A percentile compares a stretch with the other conserved stretches of the same genome.
phyloP scores from a whole-genome alignment of 2,329 filamentous ascomycete genomes.

The Dothiorella sarmentorum region DNA sequence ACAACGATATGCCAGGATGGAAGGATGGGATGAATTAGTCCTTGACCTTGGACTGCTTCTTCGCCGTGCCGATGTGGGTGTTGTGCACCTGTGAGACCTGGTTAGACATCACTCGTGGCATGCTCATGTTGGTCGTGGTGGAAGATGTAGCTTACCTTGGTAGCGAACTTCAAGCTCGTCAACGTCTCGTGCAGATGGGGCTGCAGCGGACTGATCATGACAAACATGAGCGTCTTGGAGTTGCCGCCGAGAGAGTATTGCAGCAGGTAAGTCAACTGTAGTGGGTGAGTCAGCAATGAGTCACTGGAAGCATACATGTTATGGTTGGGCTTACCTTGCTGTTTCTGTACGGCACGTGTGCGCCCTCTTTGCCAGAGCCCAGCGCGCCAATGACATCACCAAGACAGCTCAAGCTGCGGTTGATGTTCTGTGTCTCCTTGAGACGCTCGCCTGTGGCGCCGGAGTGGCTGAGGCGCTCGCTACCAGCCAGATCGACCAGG shows the following conservation, averaged over 20 bases:
- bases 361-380: constrained; percentile 72
- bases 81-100: constrained; percentile 63
- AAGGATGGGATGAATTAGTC: constrained; percentile 25
- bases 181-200: constrained; percentile 88
- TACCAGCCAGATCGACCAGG: constrained; percentile 90
- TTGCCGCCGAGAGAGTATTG: constrained; percentile 95
- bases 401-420: constrained; percentile 86
- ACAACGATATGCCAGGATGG: background rate
- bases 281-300: constrained; percentile 22
- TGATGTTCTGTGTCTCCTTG: constrained; percentile 96
- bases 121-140: background rate
- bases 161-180: constrained; percentile 92
- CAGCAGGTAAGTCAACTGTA: constrained; percentile 74
- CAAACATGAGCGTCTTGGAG: constrained; percentile 97
- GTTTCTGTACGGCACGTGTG: constrained; percentile 90
- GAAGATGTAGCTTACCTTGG: constrained; percentile 61
- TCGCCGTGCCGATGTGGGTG: constrained; percentile 88
- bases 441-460: constrained; percentile 81
- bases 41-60: constrained; percentile 63
- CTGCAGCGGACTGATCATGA: constrained; percentile 93
- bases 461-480: constrained; percentile 83
- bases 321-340: constrained; percentile 66
- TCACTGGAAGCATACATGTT: too few relatives aligned
- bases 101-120: background rate
- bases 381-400: constrained; percentile 93